Evolutionary conservation across 306 rosid genomes (phyloP), one percentile per base, ranked within the genome.

Genomic region (Vigna trinervia): DNA sequence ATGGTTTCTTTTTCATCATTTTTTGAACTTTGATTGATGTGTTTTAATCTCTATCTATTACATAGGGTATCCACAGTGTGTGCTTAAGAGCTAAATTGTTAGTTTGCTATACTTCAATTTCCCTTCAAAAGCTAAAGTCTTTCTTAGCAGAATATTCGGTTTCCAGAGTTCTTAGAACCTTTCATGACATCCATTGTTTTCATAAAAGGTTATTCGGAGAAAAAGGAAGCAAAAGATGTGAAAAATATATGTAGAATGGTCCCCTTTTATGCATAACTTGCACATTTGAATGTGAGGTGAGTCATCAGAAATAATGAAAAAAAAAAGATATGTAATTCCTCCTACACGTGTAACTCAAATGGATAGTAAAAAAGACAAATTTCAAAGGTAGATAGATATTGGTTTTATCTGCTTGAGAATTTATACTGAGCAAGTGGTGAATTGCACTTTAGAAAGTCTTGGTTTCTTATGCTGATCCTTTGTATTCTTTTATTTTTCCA

Each of bases 111-210:
- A 39, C 15, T 77, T 60, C 67, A 67, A 36, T 66, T 53, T 75
- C 32, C 32, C 34, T 52, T 80, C 45, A 46, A 50, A 78, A 78
- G 80, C 17, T 50, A 67, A 23, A 22, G 11, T 8, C 4, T 34
- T 73, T 63, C 12, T 78, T 45, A 26, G 78, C 57, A 39, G 75
- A 65, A 62, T 65, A 52, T 76, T 59, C 78, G 61, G 12, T 65
- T 73, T 73, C 50, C 59, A 66, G 56, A 51, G 71, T 22, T 51
- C 38, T 69, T 59, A 80, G 94, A 68, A 80, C 71, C 85, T 84
- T 81, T 82, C 45, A 71, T 85, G 58, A 14, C 87, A 65, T 71
- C 92, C 91, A 78, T 85, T 85, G 62, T 30, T 86, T 87, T 76
- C 73, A 32, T 75, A 38, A 59, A 60, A 80, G 75, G 89, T 45